These are phyloP conservation scores for Ambrosiella cleistominuta DNA, from an alignment of 2,329 filamentous ascomycete species.

Conservation along the genomic window DNA sequence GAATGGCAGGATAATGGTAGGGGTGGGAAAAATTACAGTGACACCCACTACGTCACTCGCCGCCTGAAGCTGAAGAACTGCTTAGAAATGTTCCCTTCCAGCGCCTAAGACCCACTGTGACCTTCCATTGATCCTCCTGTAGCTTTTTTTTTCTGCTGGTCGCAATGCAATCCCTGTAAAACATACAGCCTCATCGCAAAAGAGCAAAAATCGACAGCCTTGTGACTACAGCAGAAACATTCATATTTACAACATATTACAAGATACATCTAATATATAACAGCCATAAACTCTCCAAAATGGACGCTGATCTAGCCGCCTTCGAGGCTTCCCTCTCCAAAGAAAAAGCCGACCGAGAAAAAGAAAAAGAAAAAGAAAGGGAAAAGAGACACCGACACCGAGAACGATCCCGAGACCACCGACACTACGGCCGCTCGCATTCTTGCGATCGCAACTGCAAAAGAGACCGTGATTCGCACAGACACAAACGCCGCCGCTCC, in stretches of 20 bases:
- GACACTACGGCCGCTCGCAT: neutral
- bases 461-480: conserved; percentile 17
- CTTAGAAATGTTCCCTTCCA: no score
- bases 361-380: conserved; percentile 32
- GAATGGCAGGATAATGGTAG: no score
- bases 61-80: no score
- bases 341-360: conserved; percentile 34
- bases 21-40: no score
- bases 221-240: no score
- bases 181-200: neutral
- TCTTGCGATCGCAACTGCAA: conserved; percentile 18
- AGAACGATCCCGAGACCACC: conserved; percentile 15
- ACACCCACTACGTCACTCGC: no score
- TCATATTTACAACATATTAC: no score
- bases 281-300: conserved; percentile 16
- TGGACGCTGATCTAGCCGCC: conserved; percentile 44
- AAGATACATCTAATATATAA: neutral
- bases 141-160: no score
- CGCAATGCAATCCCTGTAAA: no score
- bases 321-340: conserved; percentile 63
- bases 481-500: conserved; percentile 15
- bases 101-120: no score
- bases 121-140: no score
- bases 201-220: no score
- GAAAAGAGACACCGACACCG: conserved; percentile 22